Base-by-base conservation (phyloP, 148 eudicot genomes). In the Simmondsia chinensis region DNA sequence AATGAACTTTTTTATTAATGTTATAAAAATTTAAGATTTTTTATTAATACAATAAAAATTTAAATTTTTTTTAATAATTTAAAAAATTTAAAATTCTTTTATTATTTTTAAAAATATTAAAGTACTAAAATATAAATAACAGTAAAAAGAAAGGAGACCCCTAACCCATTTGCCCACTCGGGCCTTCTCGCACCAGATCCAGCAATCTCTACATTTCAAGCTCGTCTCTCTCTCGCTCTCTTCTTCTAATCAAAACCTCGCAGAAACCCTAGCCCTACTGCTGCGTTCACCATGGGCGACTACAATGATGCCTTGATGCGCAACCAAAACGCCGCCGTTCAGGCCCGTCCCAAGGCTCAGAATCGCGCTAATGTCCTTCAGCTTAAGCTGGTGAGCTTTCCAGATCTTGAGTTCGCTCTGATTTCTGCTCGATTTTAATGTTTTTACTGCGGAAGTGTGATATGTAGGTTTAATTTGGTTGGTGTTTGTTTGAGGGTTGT, bases 361-460 rank as follows among this genome's bases (percentile, higher is more conserved):
- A 85, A 79, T 41, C 94, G 95, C 16, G 82, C 94, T 3, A 76
- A 74, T 65, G 94, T 91, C 56, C 68, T 79, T 57, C 88, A 85
- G 49, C 76, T 74, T 46, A 91, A 85, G 46, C 47, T 73, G 86
- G 95, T 91, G 69, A 1, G 28, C 1, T 39, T 9, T 44, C 30
- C 19, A 14, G 18, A 34, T 37, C 26, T 43, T 9, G 34, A 7
- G 30, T 39, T 27, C 43, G 19, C 14, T 42, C 18, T 20, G 38
- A 22, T 22, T 23, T 33, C 15, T 7, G 9, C 0, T 5, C 32
- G 0, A 18, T 25, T 0, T 33, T 25, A 16, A 26, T 32, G 15
- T 32, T 37, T 31, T 6, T 26, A 1, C 6, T 33, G 5, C n/a
- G 8, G 7, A 4, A 2, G 2, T 20, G 21, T 54, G 16, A 24